Conservation (phyloP, 306 rosid species). For the Malus sylvestris region DNA sequence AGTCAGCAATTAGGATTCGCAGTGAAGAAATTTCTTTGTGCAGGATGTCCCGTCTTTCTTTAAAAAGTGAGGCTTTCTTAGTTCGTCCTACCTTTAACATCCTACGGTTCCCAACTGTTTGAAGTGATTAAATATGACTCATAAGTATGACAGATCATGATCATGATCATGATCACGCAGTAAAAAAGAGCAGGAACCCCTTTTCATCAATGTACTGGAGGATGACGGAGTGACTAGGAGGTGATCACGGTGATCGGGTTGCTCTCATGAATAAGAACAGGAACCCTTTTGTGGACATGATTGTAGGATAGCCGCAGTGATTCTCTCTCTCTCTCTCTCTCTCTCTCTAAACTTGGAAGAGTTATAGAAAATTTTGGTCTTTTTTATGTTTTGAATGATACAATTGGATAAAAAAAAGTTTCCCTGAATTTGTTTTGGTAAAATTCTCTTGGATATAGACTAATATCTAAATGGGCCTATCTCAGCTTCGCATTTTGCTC, state of each 20-base stretch:
- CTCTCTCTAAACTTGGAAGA: constrained; percentile 7
- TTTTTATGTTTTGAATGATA: not conserved
- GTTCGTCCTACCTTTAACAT: too few species aligned
- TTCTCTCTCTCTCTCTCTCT: too few species aligned
- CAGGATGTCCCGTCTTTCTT: too few species aligned
- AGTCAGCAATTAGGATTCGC: too few species aligned
- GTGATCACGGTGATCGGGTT: constrained; percentile 24
- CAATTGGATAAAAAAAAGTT: too few species aligned
- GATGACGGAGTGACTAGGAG: constrained; percentile 26
- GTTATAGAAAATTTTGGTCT: not conserved
- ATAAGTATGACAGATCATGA: too few species aligned
- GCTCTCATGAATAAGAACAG: constrained; percentile 34
- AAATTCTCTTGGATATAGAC: not conserved
- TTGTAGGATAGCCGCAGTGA: constrained; percentile 23
- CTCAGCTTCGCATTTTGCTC: not conserved
- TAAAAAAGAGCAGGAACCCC: not conserved
- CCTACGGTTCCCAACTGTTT: too few species aligned
- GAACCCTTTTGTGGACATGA: constrained; percentile 33
- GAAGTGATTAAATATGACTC: too few species aligned
- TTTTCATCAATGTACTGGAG: constrained; percentile 37
- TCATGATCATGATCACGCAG: too few species aligned
- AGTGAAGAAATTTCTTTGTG: too few species aligned
- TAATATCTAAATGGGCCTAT: not conserved
- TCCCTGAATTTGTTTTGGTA: too few species aligned
- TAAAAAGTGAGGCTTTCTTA: too few species aligned